phyloP scores from a whole-genome alignment of 441 rosid genomes.

The Pelargonium myrrhifolium region DNA sequence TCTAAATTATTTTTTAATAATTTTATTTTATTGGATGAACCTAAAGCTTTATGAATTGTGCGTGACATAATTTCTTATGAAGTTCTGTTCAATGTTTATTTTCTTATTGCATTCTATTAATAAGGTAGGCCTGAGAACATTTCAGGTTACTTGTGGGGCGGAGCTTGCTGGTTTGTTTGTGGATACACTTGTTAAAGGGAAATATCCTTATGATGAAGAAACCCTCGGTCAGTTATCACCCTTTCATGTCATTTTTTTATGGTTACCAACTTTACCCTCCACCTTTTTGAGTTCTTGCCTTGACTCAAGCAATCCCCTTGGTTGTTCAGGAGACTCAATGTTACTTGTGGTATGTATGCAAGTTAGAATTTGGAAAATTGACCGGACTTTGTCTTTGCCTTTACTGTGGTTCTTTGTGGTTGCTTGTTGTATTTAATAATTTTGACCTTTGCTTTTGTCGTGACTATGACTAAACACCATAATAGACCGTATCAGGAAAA shows the following conservation, averaged over 20 bases:
- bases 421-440: constrained; percentile 2
- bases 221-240: constrained; percentile 54
- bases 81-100: neutral
- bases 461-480: constrained; percentile 28
- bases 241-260: constrained; percentile 13
- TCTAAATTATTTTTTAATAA: neutral
- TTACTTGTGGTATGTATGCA: neutral
- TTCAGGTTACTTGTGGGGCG: constrained; percentile 85
- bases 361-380: neutral
- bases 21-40: neutral
- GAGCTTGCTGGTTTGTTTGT: constrained; percentile 74
- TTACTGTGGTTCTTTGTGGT: neutral
- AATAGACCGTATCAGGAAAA: constrained; percentile 68
- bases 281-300: neutral
- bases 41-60: constrained; percentile 5
- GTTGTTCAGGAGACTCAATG: neutral
- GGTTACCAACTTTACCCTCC: neutral
- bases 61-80: neutral
- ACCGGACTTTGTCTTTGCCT: neutral
- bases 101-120: constrained; percentile 10
- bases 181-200: constrained; percentile 72
- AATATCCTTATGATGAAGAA: constrained; percentile 55
- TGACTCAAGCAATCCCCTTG: constrained; percentile 3
- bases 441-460: constrained; percentile 2
- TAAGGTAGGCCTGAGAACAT: constrained; percentile 12